These are phyloP conservation scores for Cymodocea nodosa DNA, from an alignment of 116 monocot genomes.

Conservation along the genomic window DNA sequence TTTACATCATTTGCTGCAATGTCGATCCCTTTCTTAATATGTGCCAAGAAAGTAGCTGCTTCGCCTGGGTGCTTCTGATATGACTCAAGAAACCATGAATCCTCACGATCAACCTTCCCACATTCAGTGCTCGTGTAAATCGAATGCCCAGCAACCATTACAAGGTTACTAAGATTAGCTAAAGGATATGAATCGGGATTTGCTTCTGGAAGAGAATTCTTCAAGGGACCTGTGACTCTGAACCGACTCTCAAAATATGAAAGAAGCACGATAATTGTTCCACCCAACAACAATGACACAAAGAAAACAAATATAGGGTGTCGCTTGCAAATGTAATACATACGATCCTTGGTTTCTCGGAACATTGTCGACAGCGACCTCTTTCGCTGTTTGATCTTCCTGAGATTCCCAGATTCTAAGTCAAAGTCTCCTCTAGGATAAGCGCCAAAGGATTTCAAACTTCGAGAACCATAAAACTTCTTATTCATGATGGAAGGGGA, in stretches of 20 bases:
- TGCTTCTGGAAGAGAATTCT: conserved; percentile 12
- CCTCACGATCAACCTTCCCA: conserved; percentile 66
- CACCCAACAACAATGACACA: conserved; percentile 45
- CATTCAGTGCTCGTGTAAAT: conserved; percentile 73
- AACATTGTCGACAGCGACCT: conserved; percentile 25
- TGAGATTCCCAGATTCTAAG: conserved; percentile 55
- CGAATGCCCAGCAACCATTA: conserved; percentile 97
- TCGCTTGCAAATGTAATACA: conserved; percentile 44
- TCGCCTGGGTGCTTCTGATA: conserved; percentile 84
- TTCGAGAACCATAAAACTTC: conserved; percentile 43
- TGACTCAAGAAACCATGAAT: conserved; percentile 89
- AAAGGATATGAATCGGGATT: conserved; percentile 43
- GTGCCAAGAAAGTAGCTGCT: conserved; percentile 71
- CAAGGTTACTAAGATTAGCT: conserved; percentile 53
- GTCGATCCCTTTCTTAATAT: conserved; percentile 73
- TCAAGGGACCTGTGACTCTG: conserved; percentile 20
- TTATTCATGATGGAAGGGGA: conserved; percentile 52
- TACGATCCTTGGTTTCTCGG: conserved; percentile 22
- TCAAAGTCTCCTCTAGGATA: conserved; percentile 77
- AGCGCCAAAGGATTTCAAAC: conserved; percentile 57
- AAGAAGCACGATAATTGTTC: conserved; percentile 44
- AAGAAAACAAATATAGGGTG: conserved; percentile 49
- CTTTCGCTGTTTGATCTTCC: conserved; percentile 40
- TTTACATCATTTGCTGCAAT: conserved; percentile 56
- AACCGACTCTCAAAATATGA: conserved; percentile 47